phyloP scores from a whole-genome alignment of 345 rosid genomes.

The Acer campestre region DNA sequence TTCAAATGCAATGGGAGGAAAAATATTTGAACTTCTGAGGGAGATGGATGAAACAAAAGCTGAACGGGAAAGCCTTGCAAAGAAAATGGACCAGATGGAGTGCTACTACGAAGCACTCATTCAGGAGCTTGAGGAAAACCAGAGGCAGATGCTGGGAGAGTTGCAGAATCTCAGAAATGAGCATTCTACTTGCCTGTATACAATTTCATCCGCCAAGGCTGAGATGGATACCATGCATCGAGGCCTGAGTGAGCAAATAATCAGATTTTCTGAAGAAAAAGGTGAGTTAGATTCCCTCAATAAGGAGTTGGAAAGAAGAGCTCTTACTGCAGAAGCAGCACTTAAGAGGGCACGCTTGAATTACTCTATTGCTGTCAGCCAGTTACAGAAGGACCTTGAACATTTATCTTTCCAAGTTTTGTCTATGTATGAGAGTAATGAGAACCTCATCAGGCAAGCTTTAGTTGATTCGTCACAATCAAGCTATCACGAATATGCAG shows the following conservation, averaged over 20 bases:
- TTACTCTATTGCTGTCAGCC: slow-evolving; percentile 91
- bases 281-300: slow-evolving; percentile 53
- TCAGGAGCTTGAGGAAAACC: slow-evolving; percentile 98
- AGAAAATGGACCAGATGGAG: slow-evolving; percentile 99
- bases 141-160: slow-evolving; percentile 88
- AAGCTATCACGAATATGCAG: slow-evolving; percentile 36
- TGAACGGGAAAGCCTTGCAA: slow-evolving; percentile 78
- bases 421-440: slow-evolving; percentile 89
- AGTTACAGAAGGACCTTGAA: slow-evolving; percentile 95
- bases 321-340: slow-evolving; percentile 78
- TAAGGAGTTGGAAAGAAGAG: slow-evolving; percentile 83
- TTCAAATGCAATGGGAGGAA: slow-evolving; percentile 62
- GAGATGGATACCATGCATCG: slow-evolving; percentile 81
- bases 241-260: slow-evolving; percentile 59
- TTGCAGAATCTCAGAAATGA: slow-evolving; percentile 89
- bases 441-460: slow-evolving; percentile 87
- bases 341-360: slow-evolving; percentile 95
- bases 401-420: slow-evolving; percentile 86
- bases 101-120: slow-evolving; percentile 92
- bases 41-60: slow-evolving; percentile 89
- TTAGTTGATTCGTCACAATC: slow-evolving; percentile 59
- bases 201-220: slow-evolving; percentile 69
- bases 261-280: slow-evolving; percentile 73
- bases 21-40: slow-evolving; percentile 78
- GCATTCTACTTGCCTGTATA: slow-evolving; percentile 74